Evolutionary conservation across 352 stramenopile genomes (phyloP).

Genomic region (Phytopythium kandeliae): DNA sequence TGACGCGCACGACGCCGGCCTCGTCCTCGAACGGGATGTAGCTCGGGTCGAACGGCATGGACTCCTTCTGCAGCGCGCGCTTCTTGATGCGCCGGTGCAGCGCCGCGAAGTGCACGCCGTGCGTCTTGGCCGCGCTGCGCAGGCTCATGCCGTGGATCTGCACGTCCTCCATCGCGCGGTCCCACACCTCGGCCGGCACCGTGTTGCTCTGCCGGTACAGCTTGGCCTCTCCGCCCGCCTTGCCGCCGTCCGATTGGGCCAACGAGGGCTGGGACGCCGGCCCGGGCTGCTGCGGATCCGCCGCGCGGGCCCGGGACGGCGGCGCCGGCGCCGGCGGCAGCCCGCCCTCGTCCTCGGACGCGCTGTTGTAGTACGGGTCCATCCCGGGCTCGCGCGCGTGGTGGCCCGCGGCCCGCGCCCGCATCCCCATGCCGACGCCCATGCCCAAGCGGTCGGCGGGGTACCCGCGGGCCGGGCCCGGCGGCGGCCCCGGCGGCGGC

Average conservation of each 20-base stretch:
- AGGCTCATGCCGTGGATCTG: constrained; percentile 67
- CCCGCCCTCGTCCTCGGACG: constrained; percentile 26
- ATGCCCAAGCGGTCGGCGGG: too few relatives aligned
- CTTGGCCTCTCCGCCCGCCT: constrained; percentile 16
- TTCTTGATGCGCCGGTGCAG: constrained; percentile 68
- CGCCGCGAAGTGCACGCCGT: constrained; percentile 63
- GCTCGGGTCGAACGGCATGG: constrained; percentile 31
- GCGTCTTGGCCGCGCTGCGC: constrained; percentile 46
- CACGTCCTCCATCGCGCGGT: constrained; percentile 62
- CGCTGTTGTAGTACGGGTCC: constrained; percentile 14
- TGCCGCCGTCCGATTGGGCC: too few relatives aligned
- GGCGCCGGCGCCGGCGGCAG: too few relatives aligned
- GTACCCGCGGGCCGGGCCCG: too few relatives aligned
- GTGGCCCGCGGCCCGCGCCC: background rate
- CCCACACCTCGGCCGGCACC: constrained; percentile 54
- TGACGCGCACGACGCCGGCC: constrained; percentile 58
- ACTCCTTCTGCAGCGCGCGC: constrained; percentile 37
- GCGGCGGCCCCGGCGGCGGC: too few relatives aligned
- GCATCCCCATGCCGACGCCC: background rate
- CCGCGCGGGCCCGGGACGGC: too few relatives aligned
- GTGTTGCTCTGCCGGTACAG: constrained; percentile 49
- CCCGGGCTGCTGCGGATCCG: too few relatives aligned
- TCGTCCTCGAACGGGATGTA: constrained; percentile 73
- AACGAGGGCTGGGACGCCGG: too few relatives aligned
- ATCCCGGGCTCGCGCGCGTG: constrained; percentile 3